These are phyloP conservation scores for Monosporozyma yasuniensis DNA, from an alignment of 805 yeast species.

Conservation along the genomic window DNA sequence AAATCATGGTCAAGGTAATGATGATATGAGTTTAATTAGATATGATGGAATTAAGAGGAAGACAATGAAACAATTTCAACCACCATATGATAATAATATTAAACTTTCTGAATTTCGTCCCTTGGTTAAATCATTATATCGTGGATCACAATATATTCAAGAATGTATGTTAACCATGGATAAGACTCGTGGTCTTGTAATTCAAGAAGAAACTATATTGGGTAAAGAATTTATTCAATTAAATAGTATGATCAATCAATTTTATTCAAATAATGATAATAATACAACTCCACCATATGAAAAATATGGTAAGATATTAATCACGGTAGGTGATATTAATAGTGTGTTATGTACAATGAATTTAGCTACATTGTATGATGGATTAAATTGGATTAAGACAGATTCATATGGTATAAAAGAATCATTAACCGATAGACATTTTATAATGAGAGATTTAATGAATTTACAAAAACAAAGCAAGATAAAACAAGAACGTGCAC, in stretches of 20 bases:
- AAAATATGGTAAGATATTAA: slow-evolving; percentile 59
- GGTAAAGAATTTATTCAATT: slow-evolving; percentile 31
- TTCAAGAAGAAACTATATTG: slow-evolving; percentile 47
- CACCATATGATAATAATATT: slow-evolving; percentile 81
- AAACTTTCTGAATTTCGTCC: slow-evolving; percentile 85
- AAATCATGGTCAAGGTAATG: slow-evolving; percentile 24
- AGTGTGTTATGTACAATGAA: slow-evolving; percentile 63
- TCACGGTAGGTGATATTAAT: slow-evolving; percentile 66
- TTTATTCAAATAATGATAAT: background rate
- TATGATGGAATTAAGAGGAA: slow-evolving; percentile 69
- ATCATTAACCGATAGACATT: slow-evolving; percentile 83
- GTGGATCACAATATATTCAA: slow-evolving; percentile 41
- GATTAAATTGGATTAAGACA: slow-evolving; percentile 49
- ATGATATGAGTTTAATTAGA: background rate
- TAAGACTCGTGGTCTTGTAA: slow-evolving; percentile 38
- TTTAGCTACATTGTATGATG: slow-evolving; percentile 70
- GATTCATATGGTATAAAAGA: slow-evolving; percentile 88
- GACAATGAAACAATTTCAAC: slow-evolving; percentile 82
- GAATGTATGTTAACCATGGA: slow-evolving; percentile 50
- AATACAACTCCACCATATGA: slow-evolving; percentile 63
- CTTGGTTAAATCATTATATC: slow-evolving; percentile 64
- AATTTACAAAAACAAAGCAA: slow-evolving; percentile 72
- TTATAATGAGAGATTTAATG: slow-evolving; percentile 79
- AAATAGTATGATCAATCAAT: slow-evolving; percentile 25
- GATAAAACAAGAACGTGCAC: slow-evolving; percentile 60